Conservation (phyloP, 345 rosid genomes). For the Corchorus capsularis region DNA sequence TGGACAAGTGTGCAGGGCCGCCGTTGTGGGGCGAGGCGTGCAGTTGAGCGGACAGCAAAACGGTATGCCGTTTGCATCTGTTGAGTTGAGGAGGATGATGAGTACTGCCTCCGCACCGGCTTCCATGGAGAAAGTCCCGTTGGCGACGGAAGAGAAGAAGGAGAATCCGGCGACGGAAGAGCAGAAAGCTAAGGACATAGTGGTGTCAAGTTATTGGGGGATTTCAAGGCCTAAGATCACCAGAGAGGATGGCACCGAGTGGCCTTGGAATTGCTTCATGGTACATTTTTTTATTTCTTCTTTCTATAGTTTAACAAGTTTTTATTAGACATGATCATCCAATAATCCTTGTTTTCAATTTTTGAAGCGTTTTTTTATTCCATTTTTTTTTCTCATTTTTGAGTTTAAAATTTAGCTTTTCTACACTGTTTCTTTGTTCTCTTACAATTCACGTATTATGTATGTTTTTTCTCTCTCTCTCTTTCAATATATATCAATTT, state of each 20-base stretch:
- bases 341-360: too few species aligned
- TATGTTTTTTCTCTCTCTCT: too few species aligned
- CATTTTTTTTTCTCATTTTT: too few species aligned
- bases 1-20: conserved; percentile 18
- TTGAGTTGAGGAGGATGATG: conserved; percentile 29
- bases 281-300: conserved; percentile 21
- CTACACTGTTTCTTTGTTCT: too few species aligned
- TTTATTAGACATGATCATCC: too few species aligned
- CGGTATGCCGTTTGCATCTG: conserved; percentile 12
- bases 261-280: conserved; percentile 92
- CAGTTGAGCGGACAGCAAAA: conserved; percentile 5
- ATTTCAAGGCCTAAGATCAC: conserved; percentile 54
- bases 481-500: too few species aligned
- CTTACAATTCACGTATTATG: too few species aligned
- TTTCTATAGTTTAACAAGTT: too few species aligned
- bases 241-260: conserved; percentile 60
- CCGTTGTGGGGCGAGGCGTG: background rate
- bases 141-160: conserved; percentile 26
- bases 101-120: too few species aligned
- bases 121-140: background rate
- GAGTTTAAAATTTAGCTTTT: too few species aligned
- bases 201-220: conserved; percentile 73
- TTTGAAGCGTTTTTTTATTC: too few species aligned
- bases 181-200: conserved; percentile 16
- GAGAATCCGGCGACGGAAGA: background rate